Percentiles rank a stretch among this genome's conserved stretches.
Evolutionary conservation across 1,139 yeast genomes (phyloP).

Genomic region (Wickerhamomyces sp.): DNA sequence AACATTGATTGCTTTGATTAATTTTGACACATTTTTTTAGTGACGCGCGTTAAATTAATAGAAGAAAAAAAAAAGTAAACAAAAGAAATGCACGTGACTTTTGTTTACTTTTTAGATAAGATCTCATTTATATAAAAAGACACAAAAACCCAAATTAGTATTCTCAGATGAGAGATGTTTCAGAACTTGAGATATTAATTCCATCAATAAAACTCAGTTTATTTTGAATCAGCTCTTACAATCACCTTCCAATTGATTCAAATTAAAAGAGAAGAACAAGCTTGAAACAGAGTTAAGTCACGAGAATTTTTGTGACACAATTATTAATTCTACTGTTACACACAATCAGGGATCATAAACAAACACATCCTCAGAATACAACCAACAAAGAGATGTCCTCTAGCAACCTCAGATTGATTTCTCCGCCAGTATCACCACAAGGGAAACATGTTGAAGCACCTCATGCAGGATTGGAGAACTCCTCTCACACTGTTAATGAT

Average conservation of each 20-base stretch:
- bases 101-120: conserved; percentile 10
- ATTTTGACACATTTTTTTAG: not conserved
- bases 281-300: not conserved
- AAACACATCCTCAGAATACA: not conserved
- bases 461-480: too few species aligned
- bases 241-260: too few species aligned
- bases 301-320: not conserved
- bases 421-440: conserved; percentile 15
- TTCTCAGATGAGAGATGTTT: not conserved
- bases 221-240: too few species aligned
- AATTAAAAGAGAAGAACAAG: too few species aligned
- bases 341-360: not conserved
- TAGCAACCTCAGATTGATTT: conserved; percentile 1
- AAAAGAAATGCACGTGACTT: conserved; percentile 11
- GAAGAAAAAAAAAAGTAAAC: not conserved
- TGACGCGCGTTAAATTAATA: conserved; percentile 5
- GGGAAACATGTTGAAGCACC: not conserved
- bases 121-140: conserved; percentile 1
- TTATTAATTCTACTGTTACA: not conserved
- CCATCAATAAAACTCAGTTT: too few species aligned
- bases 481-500: too few species aligned
- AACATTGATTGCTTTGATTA: too few species aligned
- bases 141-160: not conserved
- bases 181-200: not conserved
- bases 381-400: not conserved